Conservation (phyloP, 2,329 filamentous ascomycete genomes). For the Ophiostoma perfectum region DNA sequence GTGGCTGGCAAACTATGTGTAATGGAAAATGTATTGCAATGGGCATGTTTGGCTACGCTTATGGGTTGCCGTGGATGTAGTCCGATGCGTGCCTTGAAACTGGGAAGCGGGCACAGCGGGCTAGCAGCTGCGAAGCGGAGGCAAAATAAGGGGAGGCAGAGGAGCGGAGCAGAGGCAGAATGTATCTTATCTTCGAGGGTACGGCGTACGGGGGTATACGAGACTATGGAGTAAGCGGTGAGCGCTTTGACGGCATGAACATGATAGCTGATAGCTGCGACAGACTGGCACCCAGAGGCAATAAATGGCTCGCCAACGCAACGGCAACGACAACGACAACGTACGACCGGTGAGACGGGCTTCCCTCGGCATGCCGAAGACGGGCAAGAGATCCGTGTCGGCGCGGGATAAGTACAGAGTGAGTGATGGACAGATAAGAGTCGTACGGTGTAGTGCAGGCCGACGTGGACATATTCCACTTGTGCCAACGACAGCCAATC, state of each 20-base stretch:
- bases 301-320: not conserved
- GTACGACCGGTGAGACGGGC: not conserved
- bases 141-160: not conserved
- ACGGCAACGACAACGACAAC: not conserved
- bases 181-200: not conserved
- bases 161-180: not conserved
- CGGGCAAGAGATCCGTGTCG: slow-evolving; percentile 11
- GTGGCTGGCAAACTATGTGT: slow-evolving; percentile 5
- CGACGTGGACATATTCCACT: not conserved
- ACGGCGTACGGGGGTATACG: not conserved
- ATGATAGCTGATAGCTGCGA: not conserved
- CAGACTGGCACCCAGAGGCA: not conserved
- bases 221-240: not conserved
- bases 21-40: slow-evolving; percentile 4
- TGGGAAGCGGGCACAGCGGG: slow-evolving; percentile 8
- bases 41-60: not conserved
- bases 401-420: not conserved
- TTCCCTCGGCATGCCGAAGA: slow-evolving; percentile 10
- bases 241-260: not conserved
- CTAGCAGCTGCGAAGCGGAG: slow-evolving; percentile 6
- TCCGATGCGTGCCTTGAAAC: not conserved
- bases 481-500: not conserved
- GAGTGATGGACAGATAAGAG: not conserved
- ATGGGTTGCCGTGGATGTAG: no score
- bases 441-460: slow-evolving; percentile 3